Evolutionary conservation across 2,329 filamentous ascomycete genomes (phyloP).

Genomic region (Xylaria sp.): DNA sequence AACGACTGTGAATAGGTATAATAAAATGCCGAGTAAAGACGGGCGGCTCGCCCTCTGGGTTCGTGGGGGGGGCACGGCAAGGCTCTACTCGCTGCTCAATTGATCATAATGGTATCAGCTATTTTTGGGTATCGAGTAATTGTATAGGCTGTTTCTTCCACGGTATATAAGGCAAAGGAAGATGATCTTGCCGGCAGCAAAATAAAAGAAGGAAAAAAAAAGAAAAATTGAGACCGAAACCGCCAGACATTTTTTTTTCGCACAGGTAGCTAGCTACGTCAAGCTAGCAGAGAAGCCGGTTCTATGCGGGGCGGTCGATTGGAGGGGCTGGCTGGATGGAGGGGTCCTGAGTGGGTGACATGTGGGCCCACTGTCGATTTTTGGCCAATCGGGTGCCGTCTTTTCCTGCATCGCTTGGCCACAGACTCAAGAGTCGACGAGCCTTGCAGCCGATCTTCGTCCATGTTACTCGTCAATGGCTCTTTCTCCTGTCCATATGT

Average conservation of each 20-base stretch:
- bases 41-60: constrained; percentile 32
- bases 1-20: constrained; percentile 7
- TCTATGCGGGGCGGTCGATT: constrained; percentile 24
- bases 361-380: constrained; percentile 8
- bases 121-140: background rate
- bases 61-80: constrained; percentile 35
- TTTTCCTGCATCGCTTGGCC: constrained; percentile 2
- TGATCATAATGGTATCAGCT: constrained; percentile 21
- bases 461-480: constrained; percentile 3
- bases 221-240: constrained; percentile 24
- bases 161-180: background rate
- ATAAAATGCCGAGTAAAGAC: background rate
- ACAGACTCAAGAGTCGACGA: background rate
- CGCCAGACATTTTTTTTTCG: constrained; percentile 16
- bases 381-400: constrained; percentile 18
- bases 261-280: constrained; percentile 20
- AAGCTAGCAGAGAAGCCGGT: constrained; percentile 24
- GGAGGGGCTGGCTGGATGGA: constrained; percentile 20
- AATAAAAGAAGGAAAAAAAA: constrained; percentile 12
- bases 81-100: constrained; percentile 30
- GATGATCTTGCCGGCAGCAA: background rate
- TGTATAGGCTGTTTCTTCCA: background rate
- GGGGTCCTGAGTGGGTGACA: constrained; percentile 14
- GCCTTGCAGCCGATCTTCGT: constrained; percentile 13
- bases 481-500: background rate